Percentiles rank a stretch among this genome's conserved stretches.
phyloP scores from a whole-genome alignment of 352 stramenopile genomes.

The Pythium diclinum region DNA sequence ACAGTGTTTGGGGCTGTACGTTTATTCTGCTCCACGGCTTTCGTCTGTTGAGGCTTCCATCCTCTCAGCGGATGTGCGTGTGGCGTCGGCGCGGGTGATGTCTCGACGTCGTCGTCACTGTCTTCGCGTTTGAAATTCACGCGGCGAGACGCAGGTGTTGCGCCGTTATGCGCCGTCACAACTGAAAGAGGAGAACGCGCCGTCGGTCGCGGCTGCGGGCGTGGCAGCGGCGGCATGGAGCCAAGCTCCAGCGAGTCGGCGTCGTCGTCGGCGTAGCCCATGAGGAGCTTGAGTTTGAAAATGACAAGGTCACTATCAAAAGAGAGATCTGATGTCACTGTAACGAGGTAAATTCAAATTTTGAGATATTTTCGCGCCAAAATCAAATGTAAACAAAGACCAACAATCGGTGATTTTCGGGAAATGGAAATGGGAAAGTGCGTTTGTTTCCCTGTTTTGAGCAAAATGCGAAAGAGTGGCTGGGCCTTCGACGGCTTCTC shows the following conservation, averaged over 20 bases:
- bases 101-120: slow-evolving; percentile 29
- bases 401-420: not conserved
- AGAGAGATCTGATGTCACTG: not conserved
- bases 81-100: slow-evolving; percentile 39
- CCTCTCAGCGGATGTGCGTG: slow-evolving; percentile 51
- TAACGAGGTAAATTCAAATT: not conserved
- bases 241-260: slow-evolving; percentile 30
- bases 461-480: not conserved
- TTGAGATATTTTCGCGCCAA: not conserved
- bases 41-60: slow-evolving; percentile 24
- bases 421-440: slow-evolving; percentile 7
- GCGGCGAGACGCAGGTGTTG: not conserved
- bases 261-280: slow-evolving; percentile 30
- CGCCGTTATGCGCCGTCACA: not conserved
- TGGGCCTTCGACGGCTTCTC: not conserved
- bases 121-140: not conserved
- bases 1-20: not conserved
- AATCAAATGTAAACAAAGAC: not conserved
- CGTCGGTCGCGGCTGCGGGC: slow-evolving; percentile 33
- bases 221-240: slow-evolving; percentile 49
- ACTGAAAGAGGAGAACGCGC: slow-evolving; percentile 9
- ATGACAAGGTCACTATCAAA: not conserved
- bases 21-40: not conserved
- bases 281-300: not conserved
- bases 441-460: not conserved